Evolutionary conservation across 768 basidiomycete genomes (phyloP).

Genomic region (Porphyrellus cyaneotinctus): DNA sequence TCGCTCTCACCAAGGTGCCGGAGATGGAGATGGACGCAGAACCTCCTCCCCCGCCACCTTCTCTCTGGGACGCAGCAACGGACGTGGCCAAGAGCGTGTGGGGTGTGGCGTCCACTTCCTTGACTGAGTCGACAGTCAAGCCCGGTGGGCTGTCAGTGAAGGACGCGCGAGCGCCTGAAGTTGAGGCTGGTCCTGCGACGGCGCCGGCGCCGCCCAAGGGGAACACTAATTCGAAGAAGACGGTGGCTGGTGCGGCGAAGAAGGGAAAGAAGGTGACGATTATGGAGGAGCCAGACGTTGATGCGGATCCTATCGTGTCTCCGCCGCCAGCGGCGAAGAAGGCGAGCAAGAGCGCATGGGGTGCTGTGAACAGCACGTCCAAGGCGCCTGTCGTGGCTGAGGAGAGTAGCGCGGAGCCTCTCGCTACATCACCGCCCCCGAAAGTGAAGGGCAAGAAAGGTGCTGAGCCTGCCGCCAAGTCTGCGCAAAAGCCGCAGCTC

Average conservation of each 20-base stretch:
- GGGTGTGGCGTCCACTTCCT: slow-evolving; percentile 3
- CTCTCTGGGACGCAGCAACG: slow-evolving; percentile 18
- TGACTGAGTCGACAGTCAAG: slow-evolving; percentile 5
- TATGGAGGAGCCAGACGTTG: slow-evolving; percentile 24
- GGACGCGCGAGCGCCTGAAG: slow-evolving; percentile 6
- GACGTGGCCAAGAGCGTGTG: slow-evolving; percentile 9
- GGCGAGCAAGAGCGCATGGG: slow-evolving; percentile 18
- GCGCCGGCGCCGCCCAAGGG: slow-evolving; percentile 5
- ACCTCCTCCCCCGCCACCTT: slow-evolving; percentile 14
- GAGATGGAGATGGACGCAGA: slow-evolving; percentile 20
- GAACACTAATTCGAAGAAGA: slow-evolving; percentile 13
- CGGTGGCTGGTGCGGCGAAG: slow-evolving; percentile 4
- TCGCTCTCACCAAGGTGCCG: slow-evolving; percentile 15
- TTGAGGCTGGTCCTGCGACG: not conserved
- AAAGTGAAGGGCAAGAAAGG: slow-evolving; percentile 14
- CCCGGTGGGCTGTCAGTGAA: not conserved
- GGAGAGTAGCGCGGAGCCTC: slow-evolving; percentile 14
- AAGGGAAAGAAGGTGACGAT: slow-evolving; percentile 27
- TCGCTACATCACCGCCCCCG: not conserved
- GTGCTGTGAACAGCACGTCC: slow-evolving; percentile 19
- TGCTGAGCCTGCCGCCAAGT: not conserved
- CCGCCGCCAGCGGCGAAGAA: slow-evolving; percentile 9
- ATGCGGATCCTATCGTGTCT: slow-evolving; percentile 20
- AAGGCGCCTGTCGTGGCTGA: slow-evolving; percentile 12
- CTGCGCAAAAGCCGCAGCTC: slow-evolving; percentile 15